A percentile compares a stretch with the other conserved stretches of the same genome.
phyloP scores from a whole-genome alignment of 1,139 yeast species.

The Taphrina wiesneri region DNA sequence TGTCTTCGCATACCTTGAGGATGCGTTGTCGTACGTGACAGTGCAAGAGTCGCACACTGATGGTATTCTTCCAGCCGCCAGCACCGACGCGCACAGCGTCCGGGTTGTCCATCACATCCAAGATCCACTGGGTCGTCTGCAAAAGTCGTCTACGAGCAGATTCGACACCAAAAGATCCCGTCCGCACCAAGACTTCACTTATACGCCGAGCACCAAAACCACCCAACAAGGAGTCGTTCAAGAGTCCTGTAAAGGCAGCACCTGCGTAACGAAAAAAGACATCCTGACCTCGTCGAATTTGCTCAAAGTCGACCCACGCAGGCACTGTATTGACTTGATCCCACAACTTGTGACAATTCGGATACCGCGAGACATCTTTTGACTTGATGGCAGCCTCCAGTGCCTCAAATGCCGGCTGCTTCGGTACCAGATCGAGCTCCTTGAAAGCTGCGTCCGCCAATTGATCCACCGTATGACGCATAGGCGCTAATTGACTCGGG shows the following conservation, averaged over 20 bases:
- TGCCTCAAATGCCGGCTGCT: constrained; percentile 17
- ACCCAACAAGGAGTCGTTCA: constrained; percentile 27
- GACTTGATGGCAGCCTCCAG: constrained; percentile 10
- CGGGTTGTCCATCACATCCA: constrained; percentile 30
- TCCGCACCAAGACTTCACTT: constrained; percentile 29
- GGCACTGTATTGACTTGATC: constrained; percentile 24
- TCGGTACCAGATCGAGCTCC: constrained; percentile 18
- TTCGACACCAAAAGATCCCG: constrained; percentile 31
- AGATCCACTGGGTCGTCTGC: constrained; percentile 31
- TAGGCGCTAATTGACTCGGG: constrained; percentile 21
- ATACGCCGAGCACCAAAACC: constrained; percentile 32
- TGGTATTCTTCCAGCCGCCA: constrained; percentile 26
- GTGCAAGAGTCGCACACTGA: constrained; percentile 32
- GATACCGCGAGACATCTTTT: not conserved
- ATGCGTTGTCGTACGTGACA: constrained; percentile 26
- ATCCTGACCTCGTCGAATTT: constrained; percentile 32
- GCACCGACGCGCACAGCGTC: constrained; percentile 23
- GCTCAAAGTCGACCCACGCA: constrained; percentile 34
- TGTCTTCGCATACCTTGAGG: constrained; percentile 3
- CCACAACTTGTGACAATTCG: constrained; percentile 10
- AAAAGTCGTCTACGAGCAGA: constrained; percentile 29
- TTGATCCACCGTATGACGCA: constrained; percentile 12
- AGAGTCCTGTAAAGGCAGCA: constrained; percentile 27
- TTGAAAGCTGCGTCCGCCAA: constrained; percentile 20
- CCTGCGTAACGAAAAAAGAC: constrained; percentile 32